Percentiles rank a stretch among this genome's conserved stretches.
Conservation (phyloP, 1,284 basidiomycete species). For the Leccinum pallidistipes region DNA sequence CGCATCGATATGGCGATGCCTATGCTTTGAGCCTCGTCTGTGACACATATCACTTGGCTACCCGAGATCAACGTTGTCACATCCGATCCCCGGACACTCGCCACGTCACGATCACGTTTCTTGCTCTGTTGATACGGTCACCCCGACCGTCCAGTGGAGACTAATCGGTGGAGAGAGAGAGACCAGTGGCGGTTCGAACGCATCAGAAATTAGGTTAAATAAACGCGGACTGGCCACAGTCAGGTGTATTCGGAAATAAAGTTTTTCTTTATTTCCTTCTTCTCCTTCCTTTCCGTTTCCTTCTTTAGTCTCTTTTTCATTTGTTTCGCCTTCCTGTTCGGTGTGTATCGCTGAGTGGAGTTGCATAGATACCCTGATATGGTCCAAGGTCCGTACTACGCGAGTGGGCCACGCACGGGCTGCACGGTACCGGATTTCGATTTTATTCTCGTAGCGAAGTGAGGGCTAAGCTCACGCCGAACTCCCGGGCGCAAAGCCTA, state of each 20-base stretch:
- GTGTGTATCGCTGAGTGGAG: neutral
- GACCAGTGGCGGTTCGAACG: neutral
- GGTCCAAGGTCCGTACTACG: neutral
- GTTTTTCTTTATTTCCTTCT: neutral
- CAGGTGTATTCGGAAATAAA: neutral
- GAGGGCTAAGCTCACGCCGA: conserved; percentile 19
- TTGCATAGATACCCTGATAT: neutral
- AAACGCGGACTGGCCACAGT: neutral
- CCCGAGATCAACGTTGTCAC: neutral
- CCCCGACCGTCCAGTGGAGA: neutral
- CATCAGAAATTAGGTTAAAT: neutral
- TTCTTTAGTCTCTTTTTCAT: neutral
- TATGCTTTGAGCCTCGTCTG: neutral
- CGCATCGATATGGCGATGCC: neutral
- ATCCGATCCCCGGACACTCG: neutral
- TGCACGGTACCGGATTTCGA: neutral
- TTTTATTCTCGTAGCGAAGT: conserved; percentile 15
- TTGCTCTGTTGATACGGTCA: neutral
- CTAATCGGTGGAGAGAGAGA: neutral
- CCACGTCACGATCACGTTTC: neutral
- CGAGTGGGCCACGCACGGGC: neutral
- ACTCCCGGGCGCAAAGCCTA: neutral
- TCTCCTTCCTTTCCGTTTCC: neutral
- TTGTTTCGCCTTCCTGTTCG: neutral
- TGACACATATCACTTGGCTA: neutral